A percentile compares a stretch with the other conserved stretches of the same genome.
phyloP scores from a whole-genome alignment of 2,329 filamentous ascomycete genomes.

The Dichotomopilus funicola region DNA sequence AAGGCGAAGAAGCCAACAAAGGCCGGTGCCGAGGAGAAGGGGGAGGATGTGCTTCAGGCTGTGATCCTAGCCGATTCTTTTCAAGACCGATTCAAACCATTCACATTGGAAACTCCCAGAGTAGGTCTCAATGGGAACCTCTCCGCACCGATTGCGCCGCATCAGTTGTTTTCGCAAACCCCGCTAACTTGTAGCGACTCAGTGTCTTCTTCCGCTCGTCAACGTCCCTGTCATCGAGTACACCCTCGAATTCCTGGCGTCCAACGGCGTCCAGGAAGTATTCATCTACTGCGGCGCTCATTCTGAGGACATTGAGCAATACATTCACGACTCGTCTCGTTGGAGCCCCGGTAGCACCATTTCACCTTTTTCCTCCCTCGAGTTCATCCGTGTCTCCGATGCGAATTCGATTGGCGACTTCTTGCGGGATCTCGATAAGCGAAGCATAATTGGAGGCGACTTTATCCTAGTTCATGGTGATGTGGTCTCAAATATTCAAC shows the following conservation, averaged over 20 bases:
- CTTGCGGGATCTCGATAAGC: constrained; percentile 85
- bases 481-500: constrained; percentile 78
- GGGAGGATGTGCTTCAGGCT: constrained; percentile 53
- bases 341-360: constrained; percentile 56
- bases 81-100: constrained; percentile 83
- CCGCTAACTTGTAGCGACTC: constrained; percentile 14
- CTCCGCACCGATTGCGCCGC: too few species aligned
- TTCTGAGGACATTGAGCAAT: constrained; percentile 77
- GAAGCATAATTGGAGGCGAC: constrained; percentile 78
- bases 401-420: constrained; percentile 88
- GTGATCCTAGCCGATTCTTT: constrained; percentile 87
- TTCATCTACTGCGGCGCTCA: constrained; percentile 89
- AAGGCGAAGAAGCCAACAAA: constrained; percentile 51
- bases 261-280: constrained; percentile 90
- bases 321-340: constrained; percentile 67
- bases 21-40: constrained; percentile 45
- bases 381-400: constrained; percentile 76
- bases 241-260: constrained; percentile 90
- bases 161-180: not conserved
- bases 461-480: constrained; percentile 92
- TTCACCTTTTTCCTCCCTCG: constrained; percentile 68
- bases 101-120: constrained; percentile 81
- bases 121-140: constrained; percentile 36
- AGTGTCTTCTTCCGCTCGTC: constrained; percentile 89
- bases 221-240: constrained; percentile 97